phyloP scores from a whole-genome alignment of 495 filamentous ascomycete genomes.

The Tuber aestivum region DNA sequence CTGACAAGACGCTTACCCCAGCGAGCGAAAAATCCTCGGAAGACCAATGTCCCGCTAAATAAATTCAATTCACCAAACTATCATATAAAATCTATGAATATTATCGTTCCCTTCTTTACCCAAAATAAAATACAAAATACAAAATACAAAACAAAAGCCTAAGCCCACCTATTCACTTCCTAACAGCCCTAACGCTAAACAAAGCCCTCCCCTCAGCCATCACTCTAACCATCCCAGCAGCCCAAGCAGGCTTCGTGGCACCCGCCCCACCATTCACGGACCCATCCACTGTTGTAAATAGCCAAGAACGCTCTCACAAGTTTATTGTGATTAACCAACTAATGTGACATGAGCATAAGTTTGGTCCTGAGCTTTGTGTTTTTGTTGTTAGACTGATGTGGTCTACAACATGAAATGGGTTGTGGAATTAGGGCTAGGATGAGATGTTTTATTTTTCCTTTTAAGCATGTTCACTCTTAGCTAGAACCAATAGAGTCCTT shows the following conservation, averaged over 20 bases:
- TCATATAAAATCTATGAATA: background rate
- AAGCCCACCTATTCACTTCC: background rate
- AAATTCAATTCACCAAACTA: background rate
- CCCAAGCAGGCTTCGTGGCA: background rate
- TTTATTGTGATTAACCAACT: too few relatives aligned
- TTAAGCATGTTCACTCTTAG: too few relatives aligned
- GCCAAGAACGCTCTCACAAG: too few relatives aligned
- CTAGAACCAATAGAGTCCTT: too few relatives aligned
- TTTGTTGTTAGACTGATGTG: too few relatives aligned
- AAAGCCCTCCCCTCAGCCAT: background rate
- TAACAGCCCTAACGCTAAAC: background rate
- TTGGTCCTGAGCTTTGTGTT: too few relatives aligned
- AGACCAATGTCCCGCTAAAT: background rate
- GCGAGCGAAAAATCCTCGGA: background rate
- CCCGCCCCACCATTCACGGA: background rate
- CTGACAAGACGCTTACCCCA: background rate
- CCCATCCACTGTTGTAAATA: too few relatives aligned
- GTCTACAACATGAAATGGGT: too few relatives aligned
- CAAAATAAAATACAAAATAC: background rate
- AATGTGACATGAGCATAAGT: too few relatives aligned
- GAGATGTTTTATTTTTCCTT: too few relatives aligned
- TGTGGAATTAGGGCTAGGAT: too few relatives aligned
- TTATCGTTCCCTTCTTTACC: background rate
- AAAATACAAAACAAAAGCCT: background rate
- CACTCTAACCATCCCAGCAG: background rate